phyloP scores from a whole-genome alignment of 2,329 filamentous ascomycete species.

The Periconia sp. region DNA sequence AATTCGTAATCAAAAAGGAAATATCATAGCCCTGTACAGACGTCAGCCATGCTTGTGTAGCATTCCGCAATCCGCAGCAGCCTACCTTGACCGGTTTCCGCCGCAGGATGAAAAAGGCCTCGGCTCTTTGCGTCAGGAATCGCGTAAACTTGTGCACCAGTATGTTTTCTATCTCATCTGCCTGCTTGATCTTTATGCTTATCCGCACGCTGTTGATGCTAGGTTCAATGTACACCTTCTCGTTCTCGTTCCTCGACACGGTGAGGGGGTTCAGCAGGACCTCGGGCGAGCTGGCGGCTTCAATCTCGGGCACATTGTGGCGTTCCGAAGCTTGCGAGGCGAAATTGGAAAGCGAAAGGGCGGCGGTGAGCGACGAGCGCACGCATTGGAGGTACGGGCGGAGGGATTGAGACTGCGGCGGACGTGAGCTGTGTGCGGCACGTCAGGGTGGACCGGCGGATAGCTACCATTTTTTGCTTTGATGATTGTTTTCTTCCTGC shows the following conservation, averaged over 20 bases:
- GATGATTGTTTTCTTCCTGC: conserved; percentile 15
- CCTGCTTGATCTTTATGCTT: conserved; percentile 99
- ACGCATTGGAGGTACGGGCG: conserved; percentile 96
- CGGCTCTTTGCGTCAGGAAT: conserved; percentile 93
- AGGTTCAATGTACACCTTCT: conserved; percentile 93
- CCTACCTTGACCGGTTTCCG: conserved; percentile 91
- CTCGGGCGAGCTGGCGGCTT: conserved; percentile 90
- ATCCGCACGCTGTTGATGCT: conserved; percentile 96
- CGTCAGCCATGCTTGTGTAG: conserved; percentile 18
- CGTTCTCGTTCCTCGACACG: conserved; percentile 93
- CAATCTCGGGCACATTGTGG: conserved; percentile 97
- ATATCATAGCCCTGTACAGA: conserved; percentile 84
- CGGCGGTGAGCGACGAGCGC: conserved; percentile 88
- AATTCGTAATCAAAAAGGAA: conserved; percentile 97
- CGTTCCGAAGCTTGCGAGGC: conserved; percentile 94
- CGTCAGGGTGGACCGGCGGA: neutral
- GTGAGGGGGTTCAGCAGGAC: conserved; percentile 88
- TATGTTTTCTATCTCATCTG: conserved; percentile 97
- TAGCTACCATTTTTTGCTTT: conserved; percentile 28
- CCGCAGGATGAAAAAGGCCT: conserved; percentile 94
- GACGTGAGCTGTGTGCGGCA: conserved; percentile 24
- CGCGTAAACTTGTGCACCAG: conserved; percentile 97
- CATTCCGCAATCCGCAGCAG: conserved; percentile 1
- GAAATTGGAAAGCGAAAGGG: conserved; percentile 93
- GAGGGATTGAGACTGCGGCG: conserved; percentile 82